Percentiles rank a stretch among this genome's conserved stretches.
Conservation (phyloP, 257 asterid species). For the Penstemon newberryi region DNA sequence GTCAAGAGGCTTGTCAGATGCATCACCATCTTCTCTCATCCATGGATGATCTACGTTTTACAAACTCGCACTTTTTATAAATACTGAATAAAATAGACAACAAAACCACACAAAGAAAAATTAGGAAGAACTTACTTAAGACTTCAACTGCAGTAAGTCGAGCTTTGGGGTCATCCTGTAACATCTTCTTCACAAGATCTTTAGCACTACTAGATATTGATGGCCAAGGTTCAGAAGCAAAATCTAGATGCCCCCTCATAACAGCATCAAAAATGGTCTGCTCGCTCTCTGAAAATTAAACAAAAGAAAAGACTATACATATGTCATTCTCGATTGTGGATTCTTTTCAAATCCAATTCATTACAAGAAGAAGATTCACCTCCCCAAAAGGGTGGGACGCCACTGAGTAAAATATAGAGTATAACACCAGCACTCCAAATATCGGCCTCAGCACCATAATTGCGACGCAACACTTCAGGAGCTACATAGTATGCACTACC, state of each 20-base stretch:
- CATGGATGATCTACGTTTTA: constrained; percentile 79
- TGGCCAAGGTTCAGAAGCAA: constrained; percentile 90
- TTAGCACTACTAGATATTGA: constrained; percentile 92
- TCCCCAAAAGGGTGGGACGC: constrained; percentile 96
- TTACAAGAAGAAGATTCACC: constrained; percentile 39
- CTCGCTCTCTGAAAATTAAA: constrained; percentile 68
- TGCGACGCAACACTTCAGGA: constrained; percentile 81
- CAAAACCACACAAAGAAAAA: neutral
- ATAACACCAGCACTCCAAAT: constrained; percentile 94
- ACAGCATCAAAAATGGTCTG: constrained; percentile 81
- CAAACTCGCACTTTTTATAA: neutral
- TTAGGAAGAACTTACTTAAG: constrained; percentile 52
- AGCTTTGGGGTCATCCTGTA: constrained; percentile 70
- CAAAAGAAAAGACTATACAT: neutral
- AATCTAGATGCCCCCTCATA: constrained; percentile 79
- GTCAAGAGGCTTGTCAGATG: constrained; percentile 90
- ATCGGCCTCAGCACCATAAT: constrained; percentile 83
- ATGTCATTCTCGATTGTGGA: neutral
- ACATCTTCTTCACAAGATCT: constrained; percentile 97
- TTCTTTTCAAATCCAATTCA: neutral
- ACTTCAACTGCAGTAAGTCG: constrained; percentile 77
- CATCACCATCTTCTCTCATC: constrained; percentile 97
- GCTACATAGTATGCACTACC: constrained; percentile 95
- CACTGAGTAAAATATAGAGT: constrained; percentile 74
- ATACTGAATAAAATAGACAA: neutral